phyloP scores from a whole-genome alignment of 2,329 filamentous ascomycete species.

The Mycosphaerella sp. region DNA sequence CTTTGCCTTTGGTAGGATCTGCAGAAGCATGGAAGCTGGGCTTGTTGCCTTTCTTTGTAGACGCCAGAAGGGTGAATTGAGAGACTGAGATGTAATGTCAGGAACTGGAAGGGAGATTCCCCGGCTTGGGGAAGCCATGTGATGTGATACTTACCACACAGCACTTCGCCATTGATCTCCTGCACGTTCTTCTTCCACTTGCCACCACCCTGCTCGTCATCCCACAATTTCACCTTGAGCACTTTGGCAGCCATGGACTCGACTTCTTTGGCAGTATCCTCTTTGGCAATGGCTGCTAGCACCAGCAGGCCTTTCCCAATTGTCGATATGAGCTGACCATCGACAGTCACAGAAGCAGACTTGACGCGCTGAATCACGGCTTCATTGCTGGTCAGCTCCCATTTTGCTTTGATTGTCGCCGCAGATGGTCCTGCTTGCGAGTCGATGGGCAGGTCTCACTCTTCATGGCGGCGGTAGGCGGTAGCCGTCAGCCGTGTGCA shows the following conservation, averaged over 20 bases:
- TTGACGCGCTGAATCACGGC: conserved; percentile 90
- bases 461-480: conserved; percentile 34
- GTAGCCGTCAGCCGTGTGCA: conserved; percentile 1
- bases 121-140: conserved; percentile 4
- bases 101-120: not conserved
- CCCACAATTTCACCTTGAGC: conserved; percentile 86
- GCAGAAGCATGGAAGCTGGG: conserved; percentile 91
- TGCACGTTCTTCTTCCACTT: conserved; percentile 89
- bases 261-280: conserved; percentile 83
- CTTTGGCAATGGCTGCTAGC: conserved; percentile 82
- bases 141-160: conserved; percentile 64
- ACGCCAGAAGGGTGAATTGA: conserved; percentile 89
- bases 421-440: conserved; percentile 1
- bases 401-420: conserved; percentile 1
- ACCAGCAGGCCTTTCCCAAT: conserved; percentile 88
- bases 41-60: conserved; percentile 92
- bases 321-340: conserved; percentile 79
- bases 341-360: conserved; percentile 91
- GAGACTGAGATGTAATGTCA: conserved; percentile 57
- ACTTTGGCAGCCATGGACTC: conserved; percentile 79
- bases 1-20: conserved; percentile 67
- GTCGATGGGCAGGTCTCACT: conserved; percentile 28
- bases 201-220: conserved; percentile 61
- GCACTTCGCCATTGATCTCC: conserved; percentile 82
- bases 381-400: conserved; percentile 38